phyloP scores from a whole-genome alignment of 495 filamentous ascomycete species.

The Tuber calosporum region DNA sequence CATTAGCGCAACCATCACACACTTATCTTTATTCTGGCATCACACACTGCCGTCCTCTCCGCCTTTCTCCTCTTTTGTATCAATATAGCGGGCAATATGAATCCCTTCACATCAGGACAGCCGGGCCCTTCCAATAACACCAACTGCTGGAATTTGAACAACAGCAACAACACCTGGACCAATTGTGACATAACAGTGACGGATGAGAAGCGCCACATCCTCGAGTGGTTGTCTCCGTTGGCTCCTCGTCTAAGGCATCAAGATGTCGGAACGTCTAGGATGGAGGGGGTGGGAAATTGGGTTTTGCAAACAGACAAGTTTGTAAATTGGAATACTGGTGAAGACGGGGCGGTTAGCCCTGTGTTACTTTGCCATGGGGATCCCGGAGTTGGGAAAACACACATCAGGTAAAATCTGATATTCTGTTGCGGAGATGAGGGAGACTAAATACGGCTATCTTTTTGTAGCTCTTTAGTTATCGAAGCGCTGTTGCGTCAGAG shows the following conservation, averaged over 20 bases:
- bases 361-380: not conserved
- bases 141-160: not conserved
- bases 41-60: too few species aligned
- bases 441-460: not conserved
- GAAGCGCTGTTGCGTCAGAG: too few species aligned
- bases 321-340: not conserved
- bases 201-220: not conserved
- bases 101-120: too few species aligned
- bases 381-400: not conserved
- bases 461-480: too few species aligned
- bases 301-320: not conserved
- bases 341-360: not conserved
- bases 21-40: too few species aligned
- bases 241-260: not conserved
- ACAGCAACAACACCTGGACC: not conserved
- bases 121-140: not conserved
- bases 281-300: not conserved
- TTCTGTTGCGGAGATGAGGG: not conserved
- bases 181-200: not conserved
- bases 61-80: too few species aligned
- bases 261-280: not conserved
- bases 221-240: not conserved
- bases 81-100: too few species aligned
- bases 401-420: not conserved
- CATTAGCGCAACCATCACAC: too few species aligned